Base-by-base conservation (phyloP, 495 filamentous ascomycete genomes). In the Neurospora africana region DNA sequence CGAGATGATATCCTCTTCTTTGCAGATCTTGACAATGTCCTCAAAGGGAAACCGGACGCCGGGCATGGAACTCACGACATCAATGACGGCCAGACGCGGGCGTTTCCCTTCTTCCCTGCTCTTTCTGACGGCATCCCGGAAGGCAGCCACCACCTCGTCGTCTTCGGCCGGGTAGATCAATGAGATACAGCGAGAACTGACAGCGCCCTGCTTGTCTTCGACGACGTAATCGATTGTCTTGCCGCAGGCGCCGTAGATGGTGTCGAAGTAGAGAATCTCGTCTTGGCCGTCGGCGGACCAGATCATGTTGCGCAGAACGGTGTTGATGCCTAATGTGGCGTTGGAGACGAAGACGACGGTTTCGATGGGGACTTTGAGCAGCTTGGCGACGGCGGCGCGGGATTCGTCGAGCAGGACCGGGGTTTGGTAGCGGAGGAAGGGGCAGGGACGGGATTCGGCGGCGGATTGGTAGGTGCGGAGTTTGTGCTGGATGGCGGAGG, bases 41-140 rank as follows among this genome's bases (percentile, higher is more conserved):
- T 94, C 91, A 79, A 92, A 97, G 2, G 94, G 94, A 74, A 96
- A 88, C 2, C 91, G 81, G 0, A 95, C 80, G 4, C 93, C 94
- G 0, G 94, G 94, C 47, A 90, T 79, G 33, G 89, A 91, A 30
- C 89, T 86, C 30, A 97, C 88, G 0, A 89, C 88, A 74, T 98
- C 94, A 71, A 95, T 93, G n/a, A 98, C 78, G 0, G 91, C 91
- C 2, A 94, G 71, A 2, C 82, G 81, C 0, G 85, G 82, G 10
- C 80, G 83, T 71, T 86, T 80, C 4, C 87, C 87, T 0, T 83
- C 83, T 0, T 33, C 72, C 5, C 76, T 75, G 15, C 85, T 82
- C 37, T 79, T 74, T 1, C 79, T 68, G 85, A 83, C 73, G 3
- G 79, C 69, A 38, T 82, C 79, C 23, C 78, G 77, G 73, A 95